These are phyloP conservation scores for Meredithiella fracta DNA, from an alignment of 2,329 filamentous ascomycete species.

Conservation along the genomic window DNA sequence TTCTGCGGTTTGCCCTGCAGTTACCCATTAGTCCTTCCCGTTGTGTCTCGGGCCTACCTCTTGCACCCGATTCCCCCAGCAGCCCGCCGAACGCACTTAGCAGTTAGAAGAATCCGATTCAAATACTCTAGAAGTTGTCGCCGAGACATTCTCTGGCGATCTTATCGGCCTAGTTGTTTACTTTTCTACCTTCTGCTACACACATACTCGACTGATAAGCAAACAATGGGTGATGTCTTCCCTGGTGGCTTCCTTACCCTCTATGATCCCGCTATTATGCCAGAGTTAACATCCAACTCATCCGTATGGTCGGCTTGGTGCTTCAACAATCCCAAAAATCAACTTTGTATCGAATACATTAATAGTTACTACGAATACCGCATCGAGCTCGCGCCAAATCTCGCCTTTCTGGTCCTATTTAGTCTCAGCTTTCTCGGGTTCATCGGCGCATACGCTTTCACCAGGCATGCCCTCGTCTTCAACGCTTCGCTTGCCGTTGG, in stretches of 20 bases:
- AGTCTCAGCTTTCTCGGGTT: conserved; percentile 26
- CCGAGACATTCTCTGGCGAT: background rate
- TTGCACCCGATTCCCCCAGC: background rate
- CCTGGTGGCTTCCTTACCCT: conserved; percentile 8
- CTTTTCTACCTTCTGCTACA: background rate
- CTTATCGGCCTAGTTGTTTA: background rate
- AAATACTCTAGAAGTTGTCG: background rate
- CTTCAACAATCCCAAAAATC: conserved; percentile 18
- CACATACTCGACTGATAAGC: background rate
- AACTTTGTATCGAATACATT: conserved; percentile 21
- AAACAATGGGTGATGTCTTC: background rate
- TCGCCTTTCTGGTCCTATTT: conserved; percentile 35
- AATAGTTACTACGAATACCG: conserved; percentile 33
- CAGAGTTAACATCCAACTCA: background rate
- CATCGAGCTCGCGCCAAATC: conserved; percentile 37
- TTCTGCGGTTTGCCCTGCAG: background rate
- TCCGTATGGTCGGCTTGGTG: conserved; percentile 17
- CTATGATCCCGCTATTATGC: conserved; percentile 9
- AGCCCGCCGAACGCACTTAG: background rate
- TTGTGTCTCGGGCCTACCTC: background rate
- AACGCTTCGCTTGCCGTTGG: conserved; percentile 37
- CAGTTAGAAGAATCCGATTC: background rate
- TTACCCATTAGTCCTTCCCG: background rate
- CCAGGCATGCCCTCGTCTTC: conserved; percentile 33
- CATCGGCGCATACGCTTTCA: conserved; percentile 26